Percentiles rank a stretch among this genome's conserved stretches.
phyloP scores from a whole-genome alignment of 495 filamentous ascomycete genomes.

The Copromyces sp. region DNA sequence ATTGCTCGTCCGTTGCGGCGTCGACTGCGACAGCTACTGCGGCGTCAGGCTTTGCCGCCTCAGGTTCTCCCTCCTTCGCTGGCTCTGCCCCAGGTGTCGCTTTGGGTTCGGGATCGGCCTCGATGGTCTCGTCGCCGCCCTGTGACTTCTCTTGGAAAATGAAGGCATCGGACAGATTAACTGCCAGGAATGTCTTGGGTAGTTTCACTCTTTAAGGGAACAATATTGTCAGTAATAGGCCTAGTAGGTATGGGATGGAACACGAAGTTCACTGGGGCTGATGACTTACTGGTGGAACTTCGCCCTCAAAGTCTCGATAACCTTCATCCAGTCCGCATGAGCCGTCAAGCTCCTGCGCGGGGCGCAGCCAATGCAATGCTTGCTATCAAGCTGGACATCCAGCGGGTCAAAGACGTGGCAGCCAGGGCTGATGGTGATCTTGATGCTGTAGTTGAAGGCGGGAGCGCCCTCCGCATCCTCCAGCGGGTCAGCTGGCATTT shows the following conservation, averaged over 20 bases:
- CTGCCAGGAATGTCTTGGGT: constrained; percentile 84
- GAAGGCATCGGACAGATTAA: constrained; percentile 72
- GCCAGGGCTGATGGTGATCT: constrained; percentile 89
- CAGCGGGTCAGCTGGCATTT: constrained; percentile 64
- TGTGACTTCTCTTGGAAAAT: constrained; percentile 43
- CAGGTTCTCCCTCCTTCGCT: background rate
- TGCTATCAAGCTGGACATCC: constrained; percentile 89
- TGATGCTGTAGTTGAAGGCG: constrained; percentile 83
- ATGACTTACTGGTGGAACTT: constrained; percentile 81
- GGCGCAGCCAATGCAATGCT: constrained; percentile 88
- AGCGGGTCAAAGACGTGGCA: constrained; percentile 93
- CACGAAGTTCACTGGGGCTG: background rate
- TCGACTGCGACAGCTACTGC: background rate
- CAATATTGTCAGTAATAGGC: background rate
- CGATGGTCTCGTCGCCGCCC: constrained; percentile 15
- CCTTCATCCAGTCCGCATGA: constrained; percentile 91
- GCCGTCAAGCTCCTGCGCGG: constrained; percentile 79
- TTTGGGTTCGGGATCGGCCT: background rate
- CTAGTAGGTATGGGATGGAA: background rate
- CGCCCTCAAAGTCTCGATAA: constrained; percentile 84
- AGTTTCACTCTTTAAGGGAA: constrained; percentile 62
- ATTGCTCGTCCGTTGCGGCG: background rate
- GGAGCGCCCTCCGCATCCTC: constrained; percentile 31
- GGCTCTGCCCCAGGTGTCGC: background rate
- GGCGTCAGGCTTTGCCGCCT: background rate